phyloP scores from a whole-genome alignment of 805 yeast species.

The Saturnispora saitoi region DNA sequence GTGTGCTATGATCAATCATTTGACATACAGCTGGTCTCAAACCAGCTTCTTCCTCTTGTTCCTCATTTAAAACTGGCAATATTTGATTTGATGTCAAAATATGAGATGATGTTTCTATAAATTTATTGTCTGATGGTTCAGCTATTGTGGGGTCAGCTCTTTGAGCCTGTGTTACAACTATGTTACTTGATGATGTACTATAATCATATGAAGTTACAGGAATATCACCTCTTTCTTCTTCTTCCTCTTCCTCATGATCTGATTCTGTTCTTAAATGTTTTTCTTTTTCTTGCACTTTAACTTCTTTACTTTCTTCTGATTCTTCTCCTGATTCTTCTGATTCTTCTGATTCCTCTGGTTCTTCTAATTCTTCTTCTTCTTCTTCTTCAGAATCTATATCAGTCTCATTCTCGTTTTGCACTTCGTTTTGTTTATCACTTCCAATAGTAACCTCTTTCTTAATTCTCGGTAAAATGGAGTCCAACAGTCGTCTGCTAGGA shows the following conservation, averaged over 20 bases:
- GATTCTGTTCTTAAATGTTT: not conserved
- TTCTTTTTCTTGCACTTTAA: not conserved
- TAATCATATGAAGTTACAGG: not conserved
- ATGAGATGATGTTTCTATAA: slow-evolving; percentile 1
- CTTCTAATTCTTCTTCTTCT: not conserved
- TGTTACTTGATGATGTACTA: not conserved
- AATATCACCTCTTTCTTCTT: not conserved
- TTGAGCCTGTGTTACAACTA: not conserved
- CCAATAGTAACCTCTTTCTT: not conserved
- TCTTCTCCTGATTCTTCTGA: not conserved
- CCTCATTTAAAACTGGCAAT: not conserved
- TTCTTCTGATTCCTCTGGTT: not conserved
- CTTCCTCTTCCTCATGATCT: not conserved
- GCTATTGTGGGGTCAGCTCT: not conserved
- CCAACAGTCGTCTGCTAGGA: not conserved
- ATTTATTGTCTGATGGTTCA: not conserved
- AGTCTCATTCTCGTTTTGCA: too few species aligned
- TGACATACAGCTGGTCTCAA: not conserved
- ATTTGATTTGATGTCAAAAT: not conserved
- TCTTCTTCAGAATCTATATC: not conserved
- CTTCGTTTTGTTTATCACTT: too few species aligned
- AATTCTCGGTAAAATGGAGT: slow-evolving; percentile 1
- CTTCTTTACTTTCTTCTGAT: not conserved
- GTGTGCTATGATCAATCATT: slow-evolving; percentile 5
- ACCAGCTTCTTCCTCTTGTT: not conserved